These are phyloP conservation scores for Microcyclospora tardicrescens DNA, from an alignment of 2,329 filamentous ascomycete species.

Conservation along the genomic window DNA sequence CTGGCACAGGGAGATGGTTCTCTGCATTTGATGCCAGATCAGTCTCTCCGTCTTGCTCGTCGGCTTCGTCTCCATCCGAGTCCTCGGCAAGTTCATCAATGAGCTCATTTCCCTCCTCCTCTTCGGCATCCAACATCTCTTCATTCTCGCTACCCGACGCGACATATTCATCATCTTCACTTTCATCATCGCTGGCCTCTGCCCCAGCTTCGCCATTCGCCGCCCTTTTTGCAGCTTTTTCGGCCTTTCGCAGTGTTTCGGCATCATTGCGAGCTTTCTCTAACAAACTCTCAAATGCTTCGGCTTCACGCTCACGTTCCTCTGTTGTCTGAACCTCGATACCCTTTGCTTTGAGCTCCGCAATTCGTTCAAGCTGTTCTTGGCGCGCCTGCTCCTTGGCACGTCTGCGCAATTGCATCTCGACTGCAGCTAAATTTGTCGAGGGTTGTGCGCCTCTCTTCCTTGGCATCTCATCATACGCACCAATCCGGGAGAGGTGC, in stretches of 20 bases:
- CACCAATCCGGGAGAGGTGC: constrained; percentile 22
- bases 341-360: constrained; percentile 65
- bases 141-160: constrained; percentile 25
- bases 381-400: constrained; percentile 68
- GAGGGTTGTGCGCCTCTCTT: constrained; percentile 44
- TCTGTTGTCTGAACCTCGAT: constrained; percentile 72
- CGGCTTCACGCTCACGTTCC: constrained; percentile 69
- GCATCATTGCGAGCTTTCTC: constrained; percentile 73
- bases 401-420: constrained; percentile 52
- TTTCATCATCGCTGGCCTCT: constrained; percentile 39
- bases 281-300: constrained; percentile 76
- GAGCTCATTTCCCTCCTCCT: constrained; percentile 25
- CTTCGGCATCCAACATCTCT: constrained; percentile 19
- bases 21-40: constrained; percentile 8
- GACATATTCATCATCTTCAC: constrained; percentile 39
- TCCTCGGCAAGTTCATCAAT: constrained; percentile 16
- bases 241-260: constrained; percentile 61
- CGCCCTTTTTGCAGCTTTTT: constrained; percentile 45
- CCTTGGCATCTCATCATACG: constrained; percentile 28
- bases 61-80: constrained; percentile 23
- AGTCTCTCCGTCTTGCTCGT: constrained; percentile 9
- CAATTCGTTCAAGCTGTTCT: constrained; percentile 65
- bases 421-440: constrained; percentile 59
- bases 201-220: constrained; percentile 50
- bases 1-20: constrained; percentile 19